Evolutionary conservation across 2,329 filamentous ascomycete species (phyloP), one percentile per base, ranked within the genome.

Genomic region (Diaporthe humulicola): DNA sequence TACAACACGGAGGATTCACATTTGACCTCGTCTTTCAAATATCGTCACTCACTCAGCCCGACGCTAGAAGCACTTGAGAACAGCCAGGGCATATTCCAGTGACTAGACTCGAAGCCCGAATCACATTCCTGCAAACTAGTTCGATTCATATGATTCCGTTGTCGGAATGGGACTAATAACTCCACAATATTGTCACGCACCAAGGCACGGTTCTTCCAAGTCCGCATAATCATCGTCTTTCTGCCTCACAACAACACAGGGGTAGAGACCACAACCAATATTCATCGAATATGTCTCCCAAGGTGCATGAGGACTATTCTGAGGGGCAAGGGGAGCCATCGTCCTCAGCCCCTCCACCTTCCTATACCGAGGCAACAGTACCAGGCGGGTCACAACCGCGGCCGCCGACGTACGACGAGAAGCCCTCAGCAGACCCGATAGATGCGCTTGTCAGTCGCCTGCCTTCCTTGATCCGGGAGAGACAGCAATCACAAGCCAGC

Each of bases 331-430:
- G 38, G n/a, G 70, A 36, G 36, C 9, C 48, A 30, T 64, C 48
- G 1, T 19, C 28, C 17, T 30, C 25, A n/a, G 28, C 36, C 28
- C 57, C 45, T 45, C 70, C 57, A 2, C 70, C 70, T n/a, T 72
- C 70, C 12, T 72, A 72, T n/a, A 56, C 4, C 6, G 57, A 72
- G 42, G 70, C 70, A 22, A 64, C 57, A 22, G 38, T 33, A 42
- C 30, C 45, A 8, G 33, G 10, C 48, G 45, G 57, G 17, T 45
- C 70, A 56, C 57, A 69, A 40, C 14, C 64, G 40, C 64, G 64
- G 15, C 64, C 64, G 33, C 45, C 48, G 30, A 54, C 17, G 7
- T 54, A 69, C 45, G 22, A 54, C 6, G 48, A 69, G 10, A 33
- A 56, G 15, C 7, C 70, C 30, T 8, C 7, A 6, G n/a, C 36